Evolutionary conservation across 495 filamentous ascomycete genomes (phyloP).

Genomic region (Podospora tetraspora): DNA sequence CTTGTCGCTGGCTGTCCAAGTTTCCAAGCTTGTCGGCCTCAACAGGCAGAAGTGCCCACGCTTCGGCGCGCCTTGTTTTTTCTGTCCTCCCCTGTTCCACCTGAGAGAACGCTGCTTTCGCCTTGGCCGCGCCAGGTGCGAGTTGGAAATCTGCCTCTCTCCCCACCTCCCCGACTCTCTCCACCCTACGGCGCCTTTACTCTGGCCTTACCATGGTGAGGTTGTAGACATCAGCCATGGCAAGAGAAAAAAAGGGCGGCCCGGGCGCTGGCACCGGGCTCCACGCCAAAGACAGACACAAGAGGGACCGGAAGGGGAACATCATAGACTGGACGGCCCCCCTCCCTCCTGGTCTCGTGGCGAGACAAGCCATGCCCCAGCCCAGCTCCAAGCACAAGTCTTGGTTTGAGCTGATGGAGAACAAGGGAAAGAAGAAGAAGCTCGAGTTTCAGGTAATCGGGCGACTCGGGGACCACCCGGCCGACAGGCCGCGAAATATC

Average conservation of each 20-base stretch:
- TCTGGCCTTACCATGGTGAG: constrained; percentile 9
- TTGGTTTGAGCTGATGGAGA: constrained; percentile 51
- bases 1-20: constrained; percentile 10
- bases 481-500: background rate
- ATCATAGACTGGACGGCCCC: constrained; percentile 29
- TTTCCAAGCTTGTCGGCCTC: constrained; percentile 9
- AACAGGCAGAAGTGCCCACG: background rate
- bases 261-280: constrained; percentile 20
- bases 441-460: constrained; percentile 43
- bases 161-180: background rate
- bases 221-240: constrained; percentile 22
- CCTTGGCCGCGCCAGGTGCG: background rate
- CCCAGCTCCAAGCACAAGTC: constrained; percentile 47
- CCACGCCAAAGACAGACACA: constrained; percentile 34
- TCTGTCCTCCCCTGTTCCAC: background rate
- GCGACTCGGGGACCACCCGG: background rate
- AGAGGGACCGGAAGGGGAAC: constrained; percentile 27
- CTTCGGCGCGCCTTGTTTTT: constrained; percentile 6
- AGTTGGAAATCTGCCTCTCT: constrained; percentile 1
- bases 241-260: constrained; percentile 27
- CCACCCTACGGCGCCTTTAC: background rate
- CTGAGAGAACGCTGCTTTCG: background rate
- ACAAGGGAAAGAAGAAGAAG: constrained; percentile 53
- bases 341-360: constrained; percentile 28
- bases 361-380: constrained; percentile 26